A percentile compares a stretch with the other conserved stretches of the same genome.
These are phyloP conservation scores for Mycena sanguinolenta DNA, from an alignment of 768 basidiomycete species.

Conservation along the genomic window DNA sequence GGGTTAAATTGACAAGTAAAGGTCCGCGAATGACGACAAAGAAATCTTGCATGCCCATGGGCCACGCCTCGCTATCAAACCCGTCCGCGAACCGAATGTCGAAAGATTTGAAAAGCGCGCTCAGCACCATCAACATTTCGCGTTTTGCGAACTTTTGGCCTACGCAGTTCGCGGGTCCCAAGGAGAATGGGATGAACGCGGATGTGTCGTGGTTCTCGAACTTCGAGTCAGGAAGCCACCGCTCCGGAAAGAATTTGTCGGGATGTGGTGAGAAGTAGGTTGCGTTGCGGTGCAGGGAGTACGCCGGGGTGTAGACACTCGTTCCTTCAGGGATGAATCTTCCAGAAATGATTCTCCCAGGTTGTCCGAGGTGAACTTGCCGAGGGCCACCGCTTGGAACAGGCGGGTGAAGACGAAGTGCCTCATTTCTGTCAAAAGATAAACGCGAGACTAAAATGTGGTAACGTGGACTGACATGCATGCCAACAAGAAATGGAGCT, in stretches of 20 bases:
- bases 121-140: conserved; percentile 56
- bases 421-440: conserved; percentile 57
- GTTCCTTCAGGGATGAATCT: conserved; percentile 61
- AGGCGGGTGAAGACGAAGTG: conserved; percentile 63
- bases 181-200: conserved; percentile 59
- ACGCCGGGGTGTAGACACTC: conserved; percentile 55
- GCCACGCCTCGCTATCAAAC: conserved; percentile 48
- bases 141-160: conserved; percentile 58
- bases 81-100: conserved; percentile 51
- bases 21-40: conserved; percentile 50
- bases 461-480: conserved; percentile 46
- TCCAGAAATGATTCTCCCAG: conserved; percentile 8
- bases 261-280: conserved; percentile 62
- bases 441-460: neutral
- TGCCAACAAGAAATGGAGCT: conserved; percentile 32
- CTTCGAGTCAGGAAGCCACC: conserved; percentile 47
- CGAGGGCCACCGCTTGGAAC: conserved; percentile 57
- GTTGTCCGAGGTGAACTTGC: conserved; percentile 36
- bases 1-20: conserved; percentile 49
- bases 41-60: conserved; percentile 50
- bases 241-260: conserved; percentile 57
- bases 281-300: conserved; percentile 61
- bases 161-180: conserved; percentile 57
- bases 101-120: conserved; percentile 53
- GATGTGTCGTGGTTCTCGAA: conserved; percentile 40